Percentiles rank a stretch among this genome's conserved stretches.
phyloP scores from a whole-genome alignment of 352 stramenopile genomes.

The Blastocystis hominis region DNA sequence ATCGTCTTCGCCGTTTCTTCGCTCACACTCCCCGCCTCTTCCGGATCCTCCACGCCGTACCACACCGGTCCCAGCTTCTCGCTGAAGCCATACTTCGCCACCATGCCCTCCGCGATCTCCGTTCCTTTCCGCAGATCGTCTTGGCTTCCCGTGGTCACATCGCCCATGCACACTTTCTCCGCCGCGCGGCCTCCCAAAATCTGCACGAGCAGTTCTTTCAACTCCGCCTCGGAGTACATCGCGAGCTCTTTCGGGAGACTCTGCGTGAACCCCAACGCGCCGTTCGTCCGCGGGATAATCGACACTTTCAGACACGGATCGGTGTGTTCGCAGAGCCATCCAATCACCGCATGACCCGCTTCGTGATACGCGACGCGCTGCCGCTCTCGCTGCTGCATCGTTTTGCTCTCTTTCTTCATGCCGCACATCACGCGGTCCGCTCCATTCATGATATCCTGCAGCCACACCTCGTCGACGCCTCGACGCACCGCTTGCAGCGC shows the following conservation, averaged over 20 bases:
- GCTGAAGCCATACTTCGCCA: slow-evolving; percentile 41
- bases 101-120: slow-evolving; percentile 14
- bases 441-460: slow-evolving; percentile 92
- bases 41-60: neutral
- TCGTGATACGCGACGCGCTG: slow-evolving; percentile 97
- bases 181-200: slow-evolving; percentile 87
- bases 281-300: slow-evolving; percentile 91
- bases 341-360: slow-evolving; percentile 90
- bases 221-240: slow-evolving; percentile 83
- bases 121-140: slow-evolving; percentile 77
- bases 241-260: slow-evolving; percentile 96
- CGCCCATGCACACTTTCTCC: slow-evolving; percentile 91
- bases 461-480: slow-evolving; percentile 81
- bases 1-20: neutral
- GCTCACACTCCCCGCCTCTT: neutral
- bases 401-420: slow-evolving; percentile 81
- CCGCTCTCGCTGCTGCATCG: slow-evolving; percentile 92
- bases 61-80: slow-evolving; percentile 30
- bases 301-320: slow-evolving; percentile 92
- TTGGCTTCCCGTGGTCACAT: slow-evolving; percentile 87
- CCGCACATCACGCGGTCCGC: slow-evolving; percentile 92
- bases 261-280: slow-evolving; percentile 92
- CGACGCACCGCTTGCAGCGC: slow-evolving; percentile 87
- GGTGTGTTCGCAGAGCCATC: slow-evolving; percentile 93
- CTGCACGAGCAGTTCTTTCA: slow-evolving; percentile 97